phyloP scores from a whole-genome alignment of 2,329 filamentous ascomycete species.

The Lecanicillium sp. region DNA sequence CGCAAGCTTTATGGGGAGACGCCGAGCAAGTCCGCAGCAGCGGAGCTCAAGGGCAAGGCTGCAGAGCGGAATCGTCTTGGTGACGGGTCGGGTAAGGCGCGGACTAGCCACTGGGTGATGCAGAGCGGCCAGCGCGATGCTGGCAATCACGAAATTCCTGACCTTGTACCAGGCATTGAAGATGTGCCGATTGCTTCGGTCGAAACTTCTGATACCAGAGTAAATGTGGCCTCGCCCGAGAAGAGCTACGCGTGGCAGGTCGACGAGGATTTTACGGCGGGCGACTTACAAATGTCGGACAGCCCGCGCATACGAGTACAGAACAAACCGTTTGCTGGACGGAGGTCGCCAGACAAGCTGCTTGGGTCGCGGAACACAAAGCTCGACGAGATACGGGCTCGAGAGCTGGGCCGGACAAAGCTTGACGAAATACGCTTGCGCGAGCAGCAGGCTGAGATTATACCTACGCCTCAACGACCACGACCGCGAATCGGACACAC shows the following conservation, averaged over 20 bases:
- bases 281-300: slow-evolving; percentile 45
- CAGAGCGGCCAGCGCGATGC: slow-evolving; percentile 4
- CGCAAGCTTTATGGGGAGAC: slow-evolving; percentile 19
- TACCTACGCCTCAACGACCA: slow-evolving; percentile 21
- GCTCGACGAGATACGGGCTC: slow-evolving; percentile 35
- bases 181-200: slow-evolving; percentile 25
- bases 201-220: slow-evolving; percentile 13
- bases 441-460: slow-evolving; percentile 23
- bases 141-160: slow-evolving; percentile 21
- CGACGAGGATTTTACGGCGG: slow-evolving; percentile 49
- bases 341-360: slow-evolving; percentile 14
- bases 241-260: slow-evolving; percentile 48
- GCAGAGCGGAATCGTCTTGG: slow-evolving; percentile 5
- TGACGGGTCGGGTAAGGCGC: slow-evolving; percentile 5
- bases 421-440: slow-evolving; percentile 27
- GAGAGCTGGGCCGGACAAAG: slow-evolving; percentile 25
- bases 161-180: slow-evolving; percentile 30
- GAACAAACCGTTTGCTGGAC: slow-evolving; percentile 25
- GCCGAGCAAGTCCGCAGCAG: slow-evolving; percentile 12
- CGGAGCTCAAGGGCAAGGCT: slow-evolving; percentile 6
- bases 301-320: slow-evolving; percentile 42
- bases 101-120: slow-evolving; percentile 13
- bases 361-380: slow-evolving; percentile 29
- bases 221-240: slow-evolving; percentile 29
- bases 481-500: slow-evolving; percentile 27